Evolutionary conservation across 2,329 filamentous ascomycete genomes (phyloP).

Genomic region (Arthrobotrys pseudoclavata): DNA sequence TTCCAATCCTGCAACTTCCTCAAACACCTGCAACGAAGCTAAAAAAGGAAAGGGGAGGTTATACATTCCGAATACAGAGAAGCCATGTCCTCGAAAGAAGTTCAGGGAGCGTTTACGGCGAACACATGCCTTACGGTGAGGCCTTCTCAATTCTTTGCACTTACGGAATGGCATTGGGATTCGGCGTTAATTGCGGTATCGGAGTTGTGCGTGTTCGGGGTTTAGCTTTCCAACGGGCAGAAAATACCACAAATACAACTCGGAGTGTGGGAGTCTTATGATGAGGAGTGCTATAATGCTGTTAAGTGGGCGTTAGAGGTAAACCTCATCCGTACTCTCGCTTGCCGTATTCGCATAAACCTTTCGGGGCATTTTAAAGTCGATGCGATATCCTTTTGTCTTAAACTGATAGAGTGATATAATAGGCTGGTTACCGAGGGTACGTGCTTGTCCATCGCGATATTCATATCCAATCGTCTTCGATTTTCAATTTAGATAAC

Average conservation of each 20-base stretch:
- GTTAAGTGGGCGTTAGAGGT: conserved; percentile 73
- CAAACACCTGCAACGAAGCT: background rate
- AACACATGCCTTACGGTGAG: conserved; percentile 42
- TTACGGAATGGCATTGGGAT: background rate
- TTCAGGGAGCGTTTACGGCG: conserved; percentile 47
- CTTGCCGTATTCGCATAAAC: no score
- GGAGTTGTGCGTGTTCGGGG: conserved; percentile 2
- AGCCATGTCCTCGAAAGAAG: conserved; percentile 41
- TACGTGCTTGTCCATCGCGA: background rate
- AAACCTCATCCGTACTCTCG: conserved; percentile 69
- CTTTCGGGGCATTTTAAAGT: no score
- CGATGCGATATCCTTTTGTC: no score
- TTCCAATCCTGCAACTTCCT: background rate
- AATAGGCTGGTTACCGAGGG: conserved; percentile 60
- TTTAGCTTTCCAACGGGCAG: conserved; percentile 74
- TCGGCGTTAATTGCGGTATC: background rate
- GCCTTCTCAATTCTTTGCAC: background rate
- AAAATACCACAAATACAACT: conserved; percentile 80
- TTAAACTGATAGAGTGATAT: background rate
- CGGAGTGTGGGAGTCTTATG: conserved; percentile 79
- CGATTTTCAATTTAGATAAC: background rate
- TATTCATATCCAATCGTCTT: background rate
- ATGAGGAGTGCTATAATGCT: conserved; percentile 72
- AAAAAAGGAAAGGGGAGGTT: background rate
- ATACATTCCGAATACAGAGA: conserved; percentile 7